Conservation (phyloP, 2,329 filamentous ascomycete species). For the Myrmaecium sp. region DNA sequence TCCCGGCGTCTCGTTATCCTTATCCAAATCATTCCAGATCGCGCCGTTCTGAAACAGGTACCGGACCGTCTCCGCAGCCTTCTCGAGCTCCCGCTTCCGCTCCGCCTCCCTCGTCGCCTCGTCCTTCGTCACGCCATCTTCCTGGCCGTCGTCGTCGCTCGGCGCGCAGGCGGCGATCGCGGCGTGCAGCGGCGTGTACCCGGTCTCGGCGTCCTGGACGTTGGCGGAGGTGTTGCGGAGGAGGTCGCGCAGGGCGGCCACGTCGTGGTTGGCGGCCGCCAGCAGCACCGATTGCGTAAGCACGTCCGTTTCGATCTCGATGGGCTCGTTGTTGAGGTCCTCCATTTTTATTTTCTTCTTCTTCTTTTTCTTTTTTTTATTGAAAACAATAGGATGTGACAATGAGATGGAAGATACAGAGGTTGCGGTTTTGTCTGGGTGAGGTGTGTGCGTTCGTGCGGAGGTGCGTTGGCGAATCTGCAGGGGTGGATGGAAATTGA, state of each 20-base stretch:
- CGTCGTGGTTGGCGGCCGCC: constrained; percentile 50
- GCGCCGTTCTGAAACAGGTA: constrained; percentile 74
- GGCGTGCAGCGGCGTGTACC: constrained; percentile 76
- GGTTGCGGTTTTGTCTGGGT: too few relatives aligned
- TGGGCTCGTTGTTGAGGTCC: constrained; percentile 5
- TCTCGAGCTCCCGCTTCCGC: constrained; percentile 25
- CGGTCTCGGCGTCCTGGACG: constrained; percentile 68
- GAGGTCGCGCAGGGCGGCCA: constrained; percentile 49
- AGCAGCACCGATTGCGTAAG: constrained; percentile 44
- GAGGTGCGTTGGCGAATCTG: too few relatives aligned
- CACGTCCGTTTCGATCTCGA: constrained; percentile 24
- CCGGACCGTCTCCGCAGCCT: constrained; percentile 48
- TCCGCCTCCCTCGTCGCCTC: constrained; percentile 14
- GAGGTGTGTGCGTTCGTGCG: too few relatives aligned
- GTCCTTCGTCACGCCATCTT: constrained; percentile 15
- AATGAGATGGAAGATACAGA: too few relatives aligned
- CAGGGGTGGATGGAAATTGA: too few relatives aligned
- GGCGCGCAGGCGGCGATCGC: constrained; percentile 51
- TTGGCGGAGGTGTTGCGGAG: constrained; percentile 49
- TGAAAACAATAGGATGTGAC: too few relatives aligned
- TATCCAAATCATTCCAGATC: constrained; percentile 93
- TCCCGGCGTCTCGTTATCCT: constrained; percentile 75
- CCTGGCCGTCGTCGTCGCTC: constrained; percentile 16
- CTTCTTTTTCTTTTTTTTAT: too few relatives aligned
- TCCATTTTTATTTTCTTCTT: too few relatives aligned